Base-by-base conservation (phyloP, 164 flowering plant species). In the Piper longum region DNA sequence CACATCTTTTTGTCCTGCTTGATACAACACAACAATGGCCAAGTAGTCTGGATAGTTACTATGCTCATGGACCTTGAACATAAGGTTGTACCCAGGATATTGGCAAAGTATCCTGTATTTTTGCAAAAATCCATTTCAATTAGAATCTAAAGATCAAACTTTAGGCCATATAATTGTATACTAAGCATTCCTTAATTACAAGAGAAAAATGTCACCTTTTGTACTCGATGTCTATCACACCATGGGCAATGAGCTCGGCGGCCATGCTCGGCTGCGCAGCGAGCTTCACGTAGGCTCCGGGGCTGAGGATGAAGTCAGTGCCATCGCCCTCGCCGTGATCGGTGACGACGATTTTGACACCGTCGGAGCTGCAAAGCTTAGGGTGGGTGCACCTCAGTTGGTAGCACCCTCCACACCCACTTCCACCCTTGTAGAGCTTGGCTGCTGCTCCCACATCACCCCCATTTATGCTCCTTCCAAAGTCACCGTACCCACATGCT, bases 371-470 rank as follows among this genome's bases (percentile, higher is more conserved):
- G 78, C 98, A 91, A 18, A 77, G 74, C 3, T 71, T 43, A 9
- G 85, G 78, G 4, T 65, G 66, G 45, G 70, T 87, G 85, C 98
- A 92, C 72, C 83, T 76, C 4, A 89, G 91, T 84, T 83, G 93
- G 70, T 89, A 92, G 80, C 96, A 89, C 14, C 83, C 87, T 60
- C 95, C 91, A 62, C 96, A 89, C 61, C 96, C 93, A 63, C 81
- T 67, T 1, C 98, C 98, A 65, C 83, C 73, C 71, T 68, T 79
- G 72, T 66, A 92, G 2, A 87, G 85, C 73, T 74, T 73, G 5
- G 85, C 76, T 14, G 81, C 93, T 4, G 80, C 96, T 0, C 79
- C 76, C 16, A 87, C 96, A 19, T 77, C 64, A 42, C 91, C 96
- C 60, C 77, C 77, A 54, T 89, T 75, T n/a, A 87, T 70, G 11